phyloP scores from a whole-genome alignment of 2,329 filamentous ascomycete species.

The Calonectria pauciramosa region DNA sequence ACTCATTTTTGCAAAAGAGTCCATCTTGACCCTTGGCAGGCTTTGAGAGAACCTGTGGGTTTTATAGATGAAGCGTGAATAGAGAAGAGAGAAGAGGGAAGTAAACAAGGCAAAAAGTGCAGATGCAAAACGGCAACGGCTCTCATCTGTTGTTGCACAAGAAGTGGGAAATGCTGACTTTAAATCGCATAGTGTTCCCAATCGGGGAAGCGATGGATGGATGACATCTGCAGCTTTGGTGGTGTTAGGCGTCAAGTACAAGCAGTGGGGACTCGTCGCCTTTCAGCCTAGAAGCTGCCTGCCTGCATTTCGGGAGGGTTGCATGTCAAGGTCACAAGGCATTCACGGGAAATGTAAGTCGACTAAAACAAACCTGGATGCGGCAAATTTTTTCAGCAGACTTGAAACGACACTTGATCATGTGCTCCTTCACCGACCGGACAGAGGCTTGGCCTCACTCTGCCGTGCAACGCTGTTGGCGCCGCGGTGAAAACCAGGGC shows the following conservation, averaged over 20 bases:
- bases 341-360: not conserved
- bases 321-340: not conserved
- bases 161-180: not conserved
- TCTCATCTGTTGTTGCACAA: not conserved
- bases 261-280: too few species aligned
- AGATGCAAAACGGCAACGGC: not conserved
- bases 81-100: not conserved
- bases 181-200: not conserved
- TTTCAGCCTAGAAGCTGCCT: not conserved
- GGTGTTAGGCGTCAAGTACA: not conserved
- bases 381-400: not conserved
- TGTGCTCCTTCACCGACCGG: not conserved
- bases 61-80: not conserved
- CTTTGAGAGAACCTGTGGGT: not conserved
- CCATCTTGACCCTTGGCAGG: constrained; percentile 31
- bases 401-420: not conserved
- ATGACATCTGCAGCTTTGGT: not conserved
- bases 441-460: not conserved
- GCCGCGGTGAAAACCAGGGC: not conserved
- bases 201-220: not conserved
- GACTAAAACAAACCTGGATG: not conserved
- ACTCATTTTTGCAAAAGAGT: constrained; percentile 45
- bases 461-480: not conserved
- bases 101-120: not conserved
- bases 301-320: not conserved